Evolutionary conservation across 352 stramenopile species (phyloP), one percentile per base, ranked within the genome.

Genomic region (Pythium grandisporangium): DNA sequence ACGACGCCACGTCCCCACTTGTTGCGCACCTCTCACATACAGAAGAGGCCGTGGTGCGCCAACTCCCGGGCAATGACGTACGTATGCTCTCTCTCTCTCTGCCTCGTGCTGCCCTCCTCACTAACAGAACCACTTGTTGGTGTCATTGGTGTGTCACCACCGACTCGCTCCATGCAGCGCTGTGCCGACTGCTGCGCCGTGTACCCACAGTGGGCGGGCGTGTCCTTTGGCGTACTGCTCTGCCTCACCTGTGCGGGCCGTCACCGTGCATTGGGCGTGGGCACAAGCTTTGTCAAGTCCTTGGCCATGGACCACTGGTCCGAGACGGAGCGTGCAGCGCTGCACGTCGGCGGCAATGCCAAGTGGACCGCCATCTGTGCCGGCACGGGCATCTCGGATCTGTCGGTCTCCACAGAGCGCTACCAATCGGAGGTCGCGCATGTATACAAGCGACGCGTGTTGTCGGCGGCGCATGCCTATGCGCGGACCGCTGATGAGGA

Each of bases 251-350:
- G 80, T 45, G 77, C 80, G 1, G 80, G 80, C 10, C 73, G 70
- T 42, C 80, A 93, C 58, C 75, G 80, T 21, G 73, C 80, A 13
- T 49, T 93, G n/a, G 80, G 80, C 4, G 80, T 93, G 6, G 61
- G 65, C 35, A 71, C 73, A 42, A 91, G 75, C 56, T 85, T 91
- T 47, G 77, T 93, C 59, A 89, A 90, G 64, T 91, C 77, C 7
- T 39, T 93, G 8, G 58, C 49, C 13, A 91, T 93, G 76, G 80
- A 93, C 45, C 63, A 52, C 7, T 93, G 80, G 77, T 67, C 70
- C 7, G 16, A 41, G 6, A 58, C 19, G 4, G 74, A 93, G 40
- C 55, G 69, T 10, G 61, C 66, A 16, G 49, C 57, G 13, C 54
- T 93, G n/a, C 70, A 89, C 52, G 37, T 58, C n/a, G 77, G 76